Base-by-base conservation (phyloP, 2,329 filamentous ascomycete species). In the Trichoderma sp. region DNA sequence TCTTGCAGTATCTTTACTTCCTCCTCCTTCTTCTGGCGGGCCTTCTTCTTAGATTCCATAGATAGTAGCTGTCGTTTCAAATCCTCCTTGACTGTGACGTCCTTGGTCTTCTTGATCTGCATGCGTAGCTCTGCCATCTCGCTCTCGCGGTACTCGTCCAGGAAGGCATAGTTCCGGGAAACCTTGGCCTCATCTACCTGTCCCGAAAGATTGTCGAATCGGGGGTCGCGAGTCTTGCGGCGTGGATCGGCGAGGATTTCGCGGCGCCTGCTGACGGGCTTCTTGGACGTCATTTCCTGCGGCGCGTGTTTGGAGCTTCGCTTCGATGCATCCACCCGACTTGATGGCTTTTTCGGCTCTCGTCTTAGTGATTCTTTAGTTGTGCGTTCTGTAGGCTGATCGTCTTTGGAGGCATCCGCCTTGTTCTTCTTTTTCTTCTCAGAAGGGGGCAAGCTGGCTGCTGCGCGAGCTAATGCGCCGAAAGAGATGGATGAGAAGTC, bases 401-500 rank as follows among this genome's bases (percentile, higher is more conserved):
- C 26, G 26, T 53, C 36, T 60, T 39, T 68, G 72, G 80, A 58
- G 75, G 76, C 73, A 4, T 80, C 76, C 69, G 75, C 73, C 6
- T 78, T 76, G 77, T 77, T 78, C 65, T 76, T 75, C 71, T 77
- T 78, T 28, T 76, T 78, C 12, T 76, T 78, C 14, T 75, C 72
- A 28, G 78, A 60, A 63, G 78, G 75, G 39, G 79, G 84, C 36
- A 97, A 82, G 0, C 90, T 88, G 51, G 91, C 91, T 83, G 97
- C 93, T 1, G 94, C 95, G 84, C 93, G 93, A 74, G 93, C 93
- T 53, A 98, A 86, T n/a, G 93, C 93, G 74, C 94, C 95, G 78
- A 98, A 98, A 28, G 94, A 96, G 75, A 98, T 89, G 73, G 86
- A 85, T 9, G 88, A 84, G 58, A 86, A 82, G 72, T 87, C 85